Evolutionary conservation across 108 stramenopile species (phyloP).

Genomic region (Chaetoceros tenuissimus): DNA sequence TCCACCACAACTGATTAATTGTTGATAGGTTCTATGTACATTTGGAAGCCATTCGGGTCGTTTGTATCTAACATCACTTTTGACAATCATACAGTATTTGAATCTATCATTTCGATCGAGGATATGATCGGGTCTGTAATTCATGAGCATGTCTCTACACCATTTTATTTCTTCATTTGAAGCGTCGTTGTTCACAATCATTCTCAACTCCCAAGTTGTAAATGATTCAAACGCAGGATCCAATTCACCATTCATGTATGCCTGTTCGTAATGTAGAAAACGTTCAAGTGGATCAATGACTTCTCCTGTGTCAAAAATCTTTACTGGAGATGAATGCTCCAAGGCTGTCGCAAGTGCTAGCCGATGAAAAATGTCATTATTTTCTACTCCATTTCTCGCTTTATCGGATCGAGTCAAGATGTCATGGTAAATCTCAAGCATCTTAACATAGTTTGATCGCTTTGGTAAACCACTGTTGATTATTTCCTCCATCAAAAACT

Average conservation of each 20-base stretch:
- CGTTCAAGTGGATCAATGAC: slow-evolving; percentile 42
- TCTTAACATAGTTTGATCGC: neutral
- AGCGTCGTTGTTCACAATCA: slow-evolving; percentile 43
- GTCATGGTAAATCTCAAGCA: slow-evolving; percentile 11
- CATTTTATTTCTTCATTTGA: slow-evolving; percentile 43
- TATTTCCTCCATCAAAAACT: slow-evolving; percentile 8
- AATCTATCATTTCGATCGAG: slow-evolving; percentile 16
- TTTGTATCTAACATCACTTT: slow-evolving; percentile 31
- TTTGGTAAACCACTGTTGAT: slow-evolving; percentile 5
- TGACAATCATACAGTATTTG: slow-evolving; percentile 32
- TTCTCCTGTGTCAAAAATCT: slow-evolving; percentile 4
- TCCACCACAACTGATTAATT: slow-evolving; percentile 39
- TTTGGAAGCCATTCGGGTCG: slow-evolving; percentile 15
- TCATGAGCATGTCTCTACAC: slow-evolving; percentile 39
- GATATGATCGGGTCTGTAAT: slow-evolving; percentile 36
- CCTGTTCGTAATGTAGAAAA: slow-evolving; percentile 47
- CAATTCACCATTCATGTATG: slow-evolving; percentile 40
- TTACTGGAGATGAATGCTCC: slow-evolving; percentile 12
- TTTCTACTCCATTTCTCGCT: neutral
- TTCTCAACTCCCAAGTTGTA: slow-evolving; percentile 42
- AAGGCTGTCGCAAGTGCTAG: slow-evolving; percentile 14
- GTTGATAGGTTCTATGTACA: slow-evolving; percentile 14
- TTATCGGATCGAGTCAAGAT: neutral
- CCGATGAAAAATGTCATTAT: slow-evolving; percentile 3
- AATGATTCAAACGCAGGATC: slow-evolving; percentile 42